phyloP scores from a whole-genome alignment of 768 basidiomycete genomes.

The Rhizopogon roseolus region DNA sequence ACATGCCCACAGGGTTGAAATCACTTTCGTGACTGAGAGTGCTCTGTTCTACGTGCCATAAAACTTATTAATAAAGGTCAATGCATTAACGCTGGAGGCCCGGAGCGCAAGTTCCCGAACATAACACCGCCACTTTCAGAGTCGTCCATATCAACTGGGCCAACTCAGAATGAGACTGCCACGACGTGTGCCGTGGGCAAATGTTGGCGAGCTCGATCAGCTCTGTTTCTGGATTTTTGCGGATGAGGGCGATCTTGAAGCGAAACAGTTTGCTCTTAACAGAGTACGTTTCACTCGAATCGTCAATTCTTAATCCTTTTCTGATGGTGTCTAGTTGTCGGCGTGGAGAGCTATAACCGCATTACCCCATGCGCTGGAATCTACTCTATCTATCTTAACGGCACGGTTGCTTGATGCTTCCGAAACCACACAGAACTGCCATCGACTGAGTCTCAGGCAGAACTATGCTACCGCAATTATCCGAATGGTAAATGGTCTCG shows the following conservation, averaged over 20 bases:
- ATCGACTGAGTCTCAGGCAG: slow-evolving; percentile 58
- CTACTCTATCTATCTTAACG: slow-evolving; percentile 57
- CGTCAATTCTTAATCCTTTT: not conserved
- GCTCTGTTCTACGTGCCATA: slow-evolving; percentile 98
- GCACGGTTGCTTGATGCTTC: slow-evolving; percentile 52
- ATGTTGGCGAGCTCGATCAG: slow-evolving; percentile 64
- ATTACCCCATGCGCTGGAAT: slow-evolving; percentile 81
- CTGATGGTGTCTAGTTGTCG: slow-evolving; percentile 47
- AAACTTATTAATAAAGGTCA: no score
- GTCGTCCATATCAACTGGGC: not conserved
- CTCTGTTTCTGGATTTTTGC: slow-evolving; percentile 72
- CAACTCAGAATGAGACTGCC: slow-evolving; percentile 57
- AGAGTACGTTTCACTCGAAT: slow-evolving; percentile 40
- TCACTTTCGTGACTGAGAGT: slow-evolving; percentile 72
- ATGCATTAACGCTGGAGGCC: no score
- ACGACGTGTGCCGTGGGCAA: slow-evolving; percentile 76
- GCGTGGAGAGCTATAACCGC: slow-evolving; percentile 74
- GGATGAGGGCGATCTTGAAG: slow-evolving; percentile 54
- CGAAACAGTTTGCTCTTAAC: slow-evolving; percentile 55
- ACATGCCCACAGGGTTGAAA: slow-evolving; percentile 89
- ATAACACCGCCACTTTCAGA: not conserved
- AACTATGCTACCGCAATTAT: slow-evolving; percentile 79
- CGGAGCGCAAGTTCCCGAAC: slow-evolving; percentile 21
- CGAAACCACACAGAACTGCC: slow-evolving; percentile 14
- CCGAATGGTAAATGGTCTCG: slow-evolving; percentile 89